Conservation (phyloP, 306 rosid species). For the Dicorynia guianensis region DNA sequence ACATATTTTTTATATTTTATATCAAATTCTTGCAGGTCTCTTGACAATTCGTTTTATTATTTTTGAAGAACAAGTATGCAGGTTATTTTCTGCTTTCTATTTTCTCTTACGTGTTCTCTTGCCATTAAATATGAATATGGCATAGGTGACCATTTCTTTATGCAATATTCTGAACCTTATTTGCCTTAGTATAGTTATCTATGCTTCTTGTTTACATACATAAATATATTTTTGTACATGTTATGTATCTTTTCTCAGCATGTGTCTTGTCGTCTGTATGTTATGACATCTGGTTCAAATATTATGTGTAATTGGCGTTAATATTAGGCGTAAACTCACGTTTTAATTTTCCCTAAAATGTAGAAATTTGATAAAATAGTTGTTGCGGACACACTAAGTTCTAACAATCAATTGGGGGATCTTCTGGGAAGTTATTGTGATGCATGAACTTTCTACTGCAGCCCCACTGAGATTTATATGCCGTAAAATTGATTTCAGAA, state of each 20-base stretch:
- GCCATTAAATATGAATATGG: constrained; percentile 32
- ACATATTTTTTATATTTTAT: constrained; percentile 16
- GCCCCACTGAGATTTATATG: constrained; percentile 14
- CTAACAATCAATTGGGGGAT: constrained; percentile 22
- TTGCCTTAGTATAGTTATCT: constrained; percentile 11
- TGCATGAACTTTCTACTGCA: neutral
- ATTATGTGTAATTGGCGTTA: constrained; percentile 5
- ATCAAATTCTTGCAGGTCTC: constrained; percentile 50
- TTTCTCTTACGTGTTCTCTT: constrained; percentile 33
- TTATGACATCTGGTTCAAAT: constrained; percentile 14
- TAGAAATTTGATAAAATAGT: constrained; percentile 21
- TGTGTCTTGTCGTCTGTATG: neutral
- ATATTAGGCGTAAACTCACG: constrained; percentile 25
- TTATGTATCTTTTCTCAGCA: constrained; percentile 5
- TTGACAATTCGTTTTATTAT: constrained; percentile 40
- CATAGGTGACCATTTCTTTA: constrained; percentile 30
- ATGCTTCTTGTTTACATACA: constrained; percentile 24
- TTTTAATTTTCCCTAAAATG: constrained; percentile 6
- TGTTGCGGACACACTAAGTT: constrained; percentile 19
- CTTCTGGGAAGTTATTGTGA: neutral
- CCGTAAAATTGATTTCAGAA: neutral
- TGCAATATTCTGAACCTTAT: constrained; percentile 36
- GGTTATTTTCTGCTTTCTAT: constrained; percentile 38
- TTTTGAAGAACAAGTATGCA: constrained; percentile 34
- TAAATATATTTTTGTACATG: neutral